phyloP scores from a whole-genome alignment of 1,284 basidiomycete genomes.

The Testicularia cyperi region DNA sequence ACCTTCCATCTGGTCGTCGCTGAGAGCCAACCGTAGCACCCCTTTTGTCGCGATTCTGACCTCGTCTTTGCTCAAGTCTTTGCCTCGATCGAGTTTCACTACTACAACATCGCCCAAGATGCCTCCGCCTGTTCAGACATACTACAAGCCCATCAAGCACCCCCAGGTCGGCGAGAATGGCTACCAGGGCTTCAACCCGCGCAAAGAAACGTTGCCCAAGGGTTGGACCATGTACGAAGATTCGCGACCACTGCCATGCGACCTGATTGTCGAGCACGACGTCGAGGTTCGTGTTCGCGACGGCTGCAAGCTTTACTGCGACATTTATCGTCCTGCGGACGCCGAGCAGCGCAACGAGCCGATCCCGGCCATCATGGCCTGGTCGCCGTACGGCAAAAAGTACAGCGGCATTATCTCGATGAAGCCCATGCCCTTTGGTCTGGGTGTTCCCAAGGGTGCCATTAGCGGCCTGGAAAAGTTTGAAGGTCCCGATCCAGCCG shows the following conservation, averaged over 20 bases:
- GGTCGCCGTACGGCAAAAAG: conserved; percentile 47
- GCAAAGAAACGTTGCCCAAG: conserved; percentile 7
- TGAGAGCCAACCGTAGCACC: too few relatives aligned
- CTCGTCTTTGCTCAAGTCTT: too few relatives aligned
- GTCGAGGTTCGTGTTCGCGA: conserved; percentile 42
- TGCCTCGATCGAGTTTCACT: background rate
- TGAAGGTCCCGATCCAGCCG: conserved; percentile 55
- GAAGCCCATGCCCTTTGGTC: conserved; percentile 7
- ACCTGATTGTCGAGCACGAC: conserved; percentile 33
- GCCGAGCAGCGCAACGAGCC: conserved; percentile 4
- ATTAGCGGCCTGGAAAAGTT: conserved; percentile 45
- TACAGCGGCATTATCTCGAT: conserved; percentile 9
- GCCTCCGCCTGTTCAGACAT: conserved; percentile 3
- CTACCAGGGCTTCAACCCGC: conserved; percentile 6
- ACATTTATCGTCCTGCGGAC: conserved; percentile 42
- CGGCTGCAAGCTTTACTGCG: conserved; percentile 38
- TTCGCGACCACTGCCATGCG: conserved; percentile 3
- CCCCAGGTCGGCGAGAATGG: conserved; percentile 11
- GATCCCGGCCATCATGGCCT: conserved; percentile 39
- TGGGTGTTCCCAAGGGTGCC: conserved; percentile 18
- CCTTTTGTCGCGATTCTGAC: too few relatives aligned
- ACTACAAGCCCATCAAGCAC: conserved; percentile 6
- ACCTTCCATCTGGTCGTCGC: too few relatives aligned
- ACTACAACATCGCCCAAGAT: background rate
- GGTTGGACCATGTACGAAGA: conserved; percentile 4